Percentiles rank a stretch among this genome's conserved stretches.
These are phyloP conservation scores for Pseudonitzschia multiseries DNA, from an alignment of 108 stramenopile genomes.

Conservation along the genomic window DNA sequence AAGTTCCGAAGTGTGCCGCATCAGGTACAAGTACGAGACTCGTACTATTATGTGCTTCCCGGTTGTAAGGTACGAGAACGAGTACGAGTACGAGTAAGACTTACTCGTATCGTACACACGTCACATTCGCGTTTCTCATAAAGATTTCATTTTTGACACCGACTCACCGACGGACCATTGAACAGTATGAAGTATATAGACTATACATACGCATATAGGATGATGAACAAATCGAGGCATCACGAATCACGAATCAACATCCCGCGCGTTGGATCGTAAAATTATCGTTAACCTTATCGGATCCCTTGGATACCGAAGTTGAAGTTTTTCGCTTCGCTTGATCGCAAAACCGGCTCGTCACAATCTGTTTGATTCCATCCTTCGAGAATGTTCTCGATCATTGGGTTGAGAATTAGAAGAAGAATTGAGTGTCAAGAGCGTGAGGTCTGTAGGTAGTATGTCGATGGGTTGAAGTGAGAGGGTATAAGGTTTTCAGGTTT, in stretches of 20 bases:
- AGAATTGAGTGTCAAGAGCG: not conserved
- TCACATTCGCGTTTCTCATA: too few relatives aligned
- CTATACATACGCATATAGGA: too few relatives aligned
- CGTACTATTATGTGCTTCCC: too few relatives aligned
- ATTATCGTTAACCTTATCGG: not conserved
- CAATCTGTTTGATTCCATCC: not conserved
- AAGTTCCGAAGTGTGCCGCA: too few relatives aligned
- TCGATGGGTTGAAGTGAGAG: not conserved
- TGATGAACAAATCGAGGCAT: too few relatives aligned
- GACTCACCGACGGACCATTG: too few relatives aligned
- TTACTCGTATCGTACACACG: too few relatives aligned
- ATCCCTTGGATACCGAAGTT: not conserved
- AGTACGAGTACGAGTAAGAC: too few relatives aligned
- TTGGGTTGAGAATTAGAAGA: not conserved
- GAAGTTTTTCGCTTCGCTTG: not conserved
- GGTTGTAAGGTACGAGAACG: too few relatives aligned
- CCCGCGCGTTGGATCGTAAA: not conserved
- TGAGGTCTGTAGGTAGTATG: not conserved
- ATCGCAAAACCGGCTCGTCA: not conserved
- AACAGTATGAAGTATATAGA: too few relatives aligned
- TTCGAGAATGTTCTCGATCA: not conserved
- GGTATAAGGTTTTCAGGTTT: not conserved
- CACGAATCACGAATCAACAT: not conserved
- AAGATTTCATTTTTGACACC: too few relatives aligned
- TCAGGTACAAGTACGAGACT: too few relatives aligned